Percentiles rank a stretch among this genome's conserved stretches.
Evolutionary conservation across 192 early-diverging fungal genomes (phyloP).

Genomic region (Coemansia sp.): DNA sequence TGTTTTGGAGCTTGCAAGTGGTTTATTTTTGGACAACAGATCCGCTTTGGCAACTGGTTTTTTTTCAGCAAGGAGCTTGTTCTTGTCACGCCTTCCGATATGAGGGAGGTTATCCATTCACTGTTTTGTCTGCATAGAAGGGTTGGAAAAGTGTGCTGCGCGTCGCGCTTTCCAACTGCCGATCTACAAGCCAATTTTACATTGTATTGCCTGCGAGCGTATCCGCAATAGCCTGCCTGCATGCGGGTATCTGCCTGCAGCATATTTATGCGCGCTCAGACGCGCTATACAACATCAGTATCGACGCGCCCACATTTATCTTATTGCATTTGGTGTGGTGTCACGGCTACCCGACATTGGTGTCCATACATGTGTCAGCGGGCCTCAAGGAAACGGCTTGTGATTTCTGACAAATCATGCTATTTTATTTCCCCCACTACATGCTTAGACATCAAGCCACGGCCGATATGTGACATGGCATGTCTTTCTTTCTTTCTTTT

Average conservation of each 20-base stretch:
- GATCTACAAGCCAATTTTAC: conserved; percentile 1
- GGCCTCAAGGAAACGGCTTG: not conserved
- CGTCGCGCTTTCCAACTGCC: not conserved
- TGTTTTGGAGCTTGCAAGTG: not conserved
- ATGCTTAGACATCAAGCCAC: too few species aligned
- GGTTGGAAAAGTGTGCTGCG: not conserved
- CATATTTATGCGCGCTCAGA: conserved; percentile 7
- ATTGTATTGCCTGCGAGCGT: not conserved
- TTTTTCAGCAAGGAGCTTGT: not conserved
- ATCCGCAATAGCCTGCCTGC: not conserved
- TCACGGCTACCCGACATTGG: not conserved
- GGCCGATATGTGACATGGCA: too few species aligned
- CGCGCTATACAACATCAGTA: not conserved
- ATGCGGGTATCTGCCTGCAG: not conserved
- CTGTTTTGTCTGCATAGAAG: not conserved
- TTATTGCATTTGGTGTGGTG: conserved; percentile 1
- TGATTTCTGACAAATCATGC: not conserved
- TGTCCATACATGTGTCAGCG: not conserved
- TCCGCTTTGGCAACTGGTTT: not conserved
- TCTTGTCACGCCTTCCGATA: not conserved
- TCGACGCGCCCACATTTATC: not conserved
- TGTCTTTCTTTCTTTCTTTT: too few species aligned
- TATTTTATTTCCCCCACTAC: not conserved
- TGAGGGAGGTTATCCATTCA: not conserved
- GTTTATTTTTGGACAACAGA: not conserved